Evolutionary conservation across 352 stramenopile genomes (phyloP), one percentile per base, ranked within the genome.

Genomic region (Thalassiosira livingstoniorum): DNA sequence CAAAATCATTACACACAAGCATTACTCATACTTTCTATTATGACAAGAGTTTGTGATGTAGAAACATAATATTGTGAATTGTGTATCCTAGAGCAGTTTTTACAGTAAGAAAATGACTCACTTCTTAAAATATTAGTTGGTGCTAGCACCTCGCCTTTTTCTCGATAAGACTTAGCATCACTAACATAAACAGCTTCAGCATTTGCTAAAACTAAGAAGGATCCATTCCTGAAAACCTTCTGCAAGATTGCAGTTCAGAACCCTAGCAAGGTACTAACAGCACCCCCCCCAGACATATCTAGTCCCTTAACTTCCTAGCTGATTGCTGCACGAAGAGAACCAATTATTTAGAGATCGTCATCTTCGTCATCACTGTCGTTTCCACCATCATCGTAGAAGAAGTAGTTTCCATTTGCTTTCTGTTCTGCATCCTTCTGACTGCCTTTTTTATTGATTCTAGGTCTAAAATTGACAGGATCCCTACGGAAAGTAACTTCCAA

Each of bases 401-500:
- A 99, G 90, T 98, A 99, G 88, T 98, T 98, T 77, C 97, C 97
- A 80, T 92, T 95, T 64, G 90, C 92, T 92, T 99, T 99, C 86
- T 99, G 97, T 86, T 99, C 96, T 62, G 95, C 91, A 87, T 99
- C 97, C 93, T 99, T 99, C 71, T 99, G 96, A 18, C 96, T 99
- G 72, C 96, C 93, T 79, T 90, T 94, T 84, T 97, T 97, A 85
- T 97, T 97, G 66, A 96, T 96, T 78, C 98, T 96, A 65, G 98
- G 98, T 69, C 98, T 96, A 92, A 95, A 99, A 91, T 99, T 99
- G 43, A 97, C 97, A 37, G 98, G 98, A 91, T 99, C 98, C 86
- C 98, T 95, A 93, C 98, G 95, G 95, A 99, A 99, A 54, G 98
- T 99, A 65, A 99, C 99, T 78, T 98, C 90, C 39, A 99, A 90